These are phyloP conservation scores for Francoa sonchifolia DNA, from an alignment of 441 rosid genomes.

Conservation along the genomic window DNA sequence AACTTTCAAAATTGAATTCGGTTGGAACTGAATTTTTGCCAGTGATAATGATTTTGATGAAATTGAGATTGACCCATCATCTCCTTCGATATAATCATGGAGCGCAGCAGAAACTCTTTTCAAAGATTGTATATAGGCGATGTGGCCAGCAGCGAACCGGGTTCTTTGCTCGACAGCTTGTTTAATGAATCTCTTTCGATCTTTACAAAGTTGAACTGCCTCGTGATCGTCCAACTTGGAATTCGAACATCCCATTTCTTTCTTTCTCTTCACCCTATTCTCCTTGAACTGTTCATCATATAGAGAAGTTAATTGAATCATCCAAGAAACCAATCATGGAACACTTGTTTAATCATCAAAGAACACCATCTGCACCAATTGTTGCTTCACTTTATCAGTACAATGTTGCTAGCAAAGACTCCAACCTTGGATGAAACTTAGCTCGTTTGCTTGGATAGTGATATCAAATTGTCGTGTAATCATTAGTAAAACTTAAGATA, in stretches of 20 bases:
- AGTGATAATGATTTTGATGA: slow-evolving; percentile 35
- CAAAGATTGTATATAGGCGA: slow-evolving; percentile 74
- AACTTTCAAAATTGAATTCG: slow-evolving; percentile 39
- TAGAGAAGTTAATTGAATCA: too few species aligned
- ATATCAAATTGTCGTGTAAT: too few species aligned
- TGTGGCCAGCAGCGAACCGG: slow-evolving; percentile 58
- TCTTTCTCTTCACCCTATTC: too few species aligned
- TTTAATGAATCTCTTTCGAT: slow-evolving; percentile 74
- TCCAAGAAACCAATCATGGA: too few species aligned
- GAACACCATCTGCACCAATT: too few species aligned
- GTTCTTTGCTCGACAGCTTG: slow-evolving; percentile 80
- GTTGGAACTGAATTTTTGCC: slow-evolving; percentile 27
- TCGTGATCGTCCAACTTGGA: slow-evolving; percentile 82
- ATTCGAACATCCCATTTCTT: slow-evolving; percentile 82
- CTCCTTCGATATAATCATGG: slow-evolving; percentile 59
- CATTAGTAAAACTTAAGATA: too few species aligned
- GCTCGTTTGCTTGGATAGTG: too few species aligned
- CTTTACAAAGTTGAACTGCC: slow-evolving; percentile 85
- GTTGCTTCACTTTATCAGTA: too few species aligned
- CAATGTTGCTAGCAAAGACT: too few species aligned
- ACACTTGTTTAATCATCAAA: too few species aligned
- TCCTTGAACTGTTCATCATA: too few species aligned
- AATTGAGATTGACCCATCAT: slow-evolving; percentile 57
- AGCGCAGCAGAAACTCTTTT: slow-evolving; percentile 86
- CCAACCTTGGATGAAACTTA: too few species aligned